Evolutionary conservation across 1,284 basidiomycete species (phyloP).

Genomic region (Trametes polyzona): DNA sequence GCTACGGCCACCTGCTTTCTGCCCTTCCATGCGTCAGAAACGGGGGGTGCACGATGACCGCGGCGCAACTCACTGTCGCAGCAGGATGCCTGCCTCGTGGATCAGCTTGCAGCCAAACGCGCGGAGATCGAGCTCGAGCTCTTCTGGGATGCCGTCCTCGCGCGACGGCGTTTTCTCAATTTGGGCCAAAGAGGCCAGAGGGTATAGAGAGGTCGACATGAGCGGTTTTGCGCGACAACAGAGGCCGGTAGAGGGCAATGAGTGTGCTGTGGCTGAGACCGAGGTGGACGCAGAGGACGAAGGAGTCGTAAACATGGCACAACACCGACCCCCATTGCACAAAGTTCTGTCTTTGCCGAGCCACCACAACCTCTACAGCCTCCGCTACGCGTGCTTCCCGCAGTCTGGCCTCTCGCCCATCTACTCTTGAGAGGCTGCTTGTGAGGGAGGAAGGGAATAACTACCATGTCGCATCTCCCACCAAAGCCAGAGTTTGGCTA

Average conservation of each 20-base stretch:
- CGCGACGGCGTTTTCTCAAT: slow-evolving; percentile 80
- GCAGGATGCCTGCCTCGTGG: slow-evolving; percentile 90
- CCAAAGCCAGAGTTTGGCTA: slow-evolving; percentile 40
- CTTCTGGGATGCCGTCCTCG: slow-evolving; percentile 79
- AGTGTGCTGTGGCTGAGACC: background rate
- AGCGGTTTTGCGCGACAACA: background rate
- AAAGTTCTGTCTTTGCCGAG: slow-evolving; percentile 9
- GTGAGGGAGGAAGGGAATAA: too few species aligned
- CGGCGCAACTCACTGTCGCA: slow-evolving; percentile 71
- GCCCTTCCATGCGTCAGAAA: slow-evolving; percentile 7
- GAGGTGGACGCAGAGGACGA: background rate
- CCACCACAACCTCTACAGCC: slow-evolving; percentile 5
- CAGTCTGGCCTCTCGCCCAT: background rate
- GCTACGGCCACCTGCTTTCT: slow-evolving; percentile 98
- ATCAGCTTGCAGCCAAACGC: slow-evolving; percentile 92
- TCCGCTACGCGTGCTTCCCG: background rate
- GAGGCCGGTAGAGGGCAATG: background rate
- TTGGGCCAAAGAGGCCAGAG: slow-evolving; percentile 83
- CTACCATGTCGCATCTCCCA: slow-evolving; percentile 34
- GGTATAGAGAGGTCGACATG: slow-evolving; percentile 72
- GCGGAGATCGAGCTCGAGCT: slow-evolving; percentile 86
- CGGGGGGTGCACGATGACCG: background rate
- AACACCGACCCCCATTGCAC: slow-evolving; percentile 16
- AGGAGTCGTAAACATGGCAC: slow-evolving; percentile 22
- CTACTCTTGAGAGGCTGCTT: background rate